phyloP scores from a whole-genome alignment of 305 asterid species.

The Solanum chacoense region DNA sequence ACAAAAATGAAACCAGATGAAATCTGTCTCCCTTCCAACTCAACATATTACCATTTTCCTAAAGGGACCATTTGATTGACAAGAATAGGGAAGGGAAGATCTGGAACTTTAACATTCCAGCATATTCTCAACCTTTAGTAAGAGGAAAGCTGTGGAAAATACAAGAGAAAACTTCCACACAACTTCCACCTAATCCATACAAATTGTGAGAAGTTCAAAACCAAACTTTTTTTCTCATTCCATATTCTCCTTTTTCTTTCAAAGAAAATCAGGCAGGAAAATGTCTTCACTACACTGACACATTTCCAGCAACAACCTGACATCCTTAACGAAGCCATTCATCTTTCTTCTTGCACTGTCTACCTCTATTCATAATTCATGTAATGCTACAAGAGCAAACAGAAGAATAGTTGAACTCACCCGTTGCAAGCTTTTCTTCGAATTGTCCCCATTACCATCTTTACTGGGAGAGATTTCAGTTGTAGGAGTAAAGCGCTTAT shows the following conservation, averaged over 20 bases:
- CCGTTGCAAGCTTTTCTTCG: slow-evolving; percentile 41
- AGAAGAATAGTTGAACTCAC: slow-evolving; percentile 36
- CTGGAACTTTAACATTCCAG: not conserved
- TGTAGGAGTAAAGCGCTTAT: slow-evolving; percentile 35
- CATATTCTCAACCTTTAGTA: not conserved
- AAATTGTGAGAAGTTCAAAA: not conserved
- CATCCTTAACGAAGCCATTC: not conserved
- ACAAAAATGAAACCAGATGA: not conserved
- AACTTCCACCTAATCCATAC: not conserved
- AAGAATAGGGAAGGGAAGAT: not conserved
- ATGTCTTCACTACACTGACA: not conserved
- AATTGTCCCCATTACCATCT: slow-evolving; percentile 36
- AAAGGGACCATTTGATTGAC: not conserved
- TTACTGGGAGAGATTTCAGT: slow-evolving; percentile 57
- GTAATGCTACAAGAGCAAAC: not conserved
- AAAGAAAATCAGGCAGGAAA: not conserved
- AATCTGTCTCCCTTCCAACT: not conserved
- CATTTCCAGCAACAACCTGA: not conserved
- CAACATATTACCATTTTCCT: not conserved
- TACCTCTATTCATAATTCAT: not conserved
- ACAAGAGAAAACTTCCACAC: not conserved
- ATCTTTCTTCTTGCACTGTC: not conserved
- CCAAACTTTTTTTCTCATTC: not conserved
- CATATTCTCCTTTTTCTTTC: not conserved
- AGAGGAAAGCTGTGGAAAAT: not conserved